Evolutionary conservation across 1,284 basidiomycete species (phyloP).

Genomic region (Golubevia sp.): DNA sequence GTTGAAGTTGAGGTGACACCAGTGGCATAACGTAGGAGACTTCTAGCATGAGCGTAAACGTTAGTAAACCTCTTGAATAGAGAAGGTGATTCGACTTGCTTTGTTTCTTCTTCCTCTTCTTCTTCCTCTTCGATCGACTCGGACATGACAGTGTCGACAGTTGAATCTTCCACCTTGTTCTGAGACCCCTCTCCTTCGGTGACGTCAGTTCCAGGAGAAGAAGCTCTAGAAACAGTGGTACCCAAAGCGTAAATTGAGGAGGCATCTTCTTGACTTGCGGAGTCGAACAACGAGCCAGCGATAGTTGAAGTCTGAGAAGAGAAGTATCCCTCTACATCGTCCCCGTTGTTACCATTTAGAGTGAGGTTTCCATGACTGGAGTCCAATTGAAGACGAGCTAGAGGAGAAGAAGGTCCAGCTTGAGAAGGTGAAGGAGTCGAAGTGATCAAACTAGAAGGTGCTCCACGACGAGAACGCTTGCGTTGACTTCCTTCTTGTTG

Average conservation of each 20-base stretch:
- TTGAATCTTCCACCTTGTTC: background rate
- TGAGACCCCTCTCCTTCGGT: background rate
- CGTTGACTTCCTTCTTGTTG: background rate
- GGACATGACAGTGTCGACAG: background rate
- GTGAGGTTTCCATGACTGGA: background rate
- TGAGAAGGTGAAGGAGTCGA: constrained; percentile 5
- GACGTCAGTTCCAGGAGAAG: background rate
- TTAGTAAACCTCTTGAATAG: constrained; percentile 11
- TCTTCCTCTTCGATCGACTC: background rate
- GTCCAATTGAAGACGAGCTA: constrained; percentile 5
- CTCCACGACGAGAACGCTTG: background rate
- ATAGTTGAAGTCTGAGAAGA: constrained; percentile 27
- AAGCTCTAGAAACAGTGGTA: background rate
- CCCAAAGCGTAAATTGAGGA: background rate
- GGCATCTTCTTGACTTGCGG: background rate
- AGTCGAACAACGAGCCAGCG: constrained; percentile 1
- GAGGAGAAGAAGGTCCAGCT: constrained; percentile 13
- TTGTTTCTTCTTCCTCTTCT: background rate
- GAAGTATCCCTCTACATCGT: constrained; percentile 27
- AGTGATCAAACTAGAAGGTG: background rate
- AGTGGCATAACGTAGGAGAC: constrained; percentile 42
- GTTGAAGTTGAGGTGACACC: constrained; percentile 28
- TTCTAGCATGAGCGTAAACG: constrained; percentile 51
- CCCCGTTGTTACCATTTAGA: constrained; percentile 5
- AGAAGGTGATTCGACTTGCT: background rate